Evolutionary conservation across 345 rosid genomes (phyloP), one percentile per base, ranked within the genome.

Genomic region (Salix brachista): DNA sequence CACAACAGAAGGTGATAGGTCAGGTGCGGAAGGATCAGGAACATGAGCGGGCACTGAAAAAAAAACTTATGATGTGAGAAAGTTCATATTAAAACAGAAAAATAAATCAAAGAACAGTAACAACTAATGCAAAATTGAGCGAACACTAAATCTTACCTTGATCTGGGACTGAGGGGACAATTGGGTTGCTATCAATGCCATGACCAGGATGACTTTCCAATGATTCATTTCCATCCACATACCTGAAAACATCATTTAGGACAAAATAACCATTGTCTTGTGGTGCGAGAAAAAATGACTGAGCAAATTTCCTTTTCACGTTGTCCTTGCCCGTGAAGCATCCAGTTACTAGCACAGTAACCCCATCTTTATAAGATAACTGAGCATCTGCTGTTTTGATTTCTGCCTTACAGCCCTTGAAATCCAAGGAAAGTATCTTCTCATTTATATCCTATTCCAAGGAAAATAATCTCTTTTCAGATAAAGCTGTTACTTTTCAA

Each of bases 231-330:
- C 81, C 88, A 52, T 88, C 86, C 67, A 89, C 80, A 18, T 80
- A 91, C 82, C 94, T 90, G 69, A 94, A 87, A 28, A 87, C 81
- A 84, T 94, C 98, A 68, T 89, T 92, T 18, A 87, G 82, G 72
- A 94, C 97, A 82, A 81, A 94, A 85, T 84, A 94, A 37, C 94
- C 89, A 67, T 72, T 74, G 34, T 87, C 79, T 73, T 87, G 89
- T 6, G 92, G 91, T 19, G 92, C 96, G 52, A 94, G 87, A 75
- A 94, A 92, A 85, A 94, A 92, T n/a, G 87, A 67, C 58, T 90
- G 97, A 1, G 85, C 74, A 73, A 92, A 90, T 73, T 77, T 89
- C 79, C 76, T 89, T 17, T 72, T 82, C 69, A 72, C 67, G 66
- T 85, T 68, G 23, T 90, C 88, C 77, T 87, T 83, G 61, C 84